A percentile compares a stretch with the other conserved stretches of the same genome.
phyloP scores from a whole-genome alignment of 148 eudicot genomes.

The Fallopia convolvulus region DNA sequence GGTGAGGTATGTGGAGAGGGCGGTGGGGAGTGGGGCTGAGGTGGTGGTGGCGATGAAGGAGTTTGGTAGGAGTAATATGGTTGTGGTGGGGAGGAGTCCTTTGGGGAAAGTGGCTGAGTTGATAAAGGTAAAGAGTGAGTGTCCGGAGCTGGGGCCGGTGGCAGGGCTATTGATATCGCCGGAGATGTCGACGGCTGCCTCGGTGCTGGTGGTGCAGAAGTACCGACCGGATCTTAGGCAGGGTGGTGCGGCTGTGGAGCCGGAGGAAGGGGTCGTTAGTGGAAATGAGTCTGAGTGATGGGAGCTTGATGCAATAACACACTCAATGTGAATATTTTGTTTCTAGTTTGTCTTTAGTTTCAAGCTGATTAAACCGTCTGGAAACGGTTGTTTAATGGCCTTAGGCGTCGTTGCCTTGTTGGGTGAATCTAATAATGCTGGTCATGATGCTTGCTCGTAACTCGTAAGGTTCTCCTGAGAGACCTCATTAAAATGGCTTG shows the following conservation, averaged over 20 bases:
- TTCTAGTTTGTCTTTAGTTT: background rate
- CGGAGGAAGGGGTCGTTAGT: constrained; percentile 19
- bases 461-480: too few relatives aligned
- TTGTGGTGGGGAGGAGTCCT: constrained; percentile 60
- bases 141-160: constrained; percentile 59
- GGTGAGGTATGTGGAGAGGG: constrained; percentile 51
- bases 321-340: background rate
- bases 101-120: background rate
- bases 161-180: constrained; percentile 43
- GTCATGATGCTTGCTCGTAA: background rate
- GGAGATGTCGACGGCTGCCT: constrained; percentile 41
- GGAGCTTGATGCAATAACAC: background rate
- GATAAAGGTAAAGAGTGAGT: constrained; percentile 21
- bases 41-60: constrained; percentile 26
- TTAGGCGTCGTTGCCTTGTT: background rate
- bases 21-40: constrained; percentile 28
- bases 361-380: background rate
- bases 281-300: constrained; percentile 30
- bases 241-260: constrained; percentile 14
- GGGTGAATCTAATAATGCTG: background rate
- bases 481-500: too few relatives aligned
- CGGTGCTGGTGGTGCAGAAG: constrained; percentile 66
- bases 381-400: background rate
- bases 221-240: constrained; percentile 22
- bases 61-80: constrained; percentile 38